phyloP scores from a whole-genome alignment of 2,329 filamentous ascomycete genomes.

The Ophiostoma piceae region DNA sequence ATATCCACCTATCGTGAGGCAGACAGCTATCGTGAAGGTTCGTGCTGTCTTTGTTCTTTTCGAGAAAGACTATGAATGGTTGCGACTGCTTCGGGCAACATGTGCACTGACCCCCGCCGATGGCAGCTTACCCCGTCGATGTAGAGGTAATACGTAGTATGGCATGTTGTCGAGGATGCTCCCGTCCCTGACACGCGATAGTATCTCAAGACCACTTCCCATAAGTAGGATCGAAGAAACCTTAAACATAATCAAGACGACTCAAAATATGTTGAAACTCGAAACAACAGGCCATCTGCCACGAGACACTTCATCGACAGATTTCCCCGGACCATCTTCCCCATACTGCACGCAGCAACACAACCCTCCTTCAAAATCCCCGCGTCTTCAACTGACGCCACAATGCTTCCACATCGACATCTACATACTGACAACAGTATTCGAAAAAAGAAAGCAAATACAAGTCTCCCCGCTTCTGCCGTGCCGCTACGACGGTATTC shows the following conservation, averaged over 20 bases:
- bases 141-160: too few species aligned
- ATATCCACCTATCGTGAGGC: slow-evolving; percentile 11
- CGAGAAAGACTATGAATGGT: neutral
- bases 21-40: neutral
- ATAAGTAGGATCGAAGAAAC: too few species aligned
- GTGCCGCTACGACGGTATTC: neutral
- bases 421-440: neutral
- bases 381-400: slow-evolving; percentile 1
- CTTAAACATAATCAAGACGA: neutral
- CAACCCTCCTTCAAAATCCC: neutral
- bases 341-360: neutral
- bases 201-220: neutral
- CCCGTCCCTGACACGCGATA: neutral
- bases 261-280: neutral
- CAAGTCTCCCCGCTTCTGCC: neutral
- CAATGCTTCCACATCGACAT: neutral
- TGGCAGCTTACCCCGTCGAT: neutral
- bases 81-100: neutral
- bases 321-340: slow-evolving; percentile 6
- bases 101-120: neutral
- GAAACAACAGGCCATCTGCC: slow-evolving; percentile 2
- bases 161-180: neutral
- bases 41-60: too few species aligned
- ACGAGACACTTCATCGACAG: neutral
- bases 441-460: too few species aligned